These are phyloP conservation scores for Backusella mclennaniae DNA, from an alignment of 192 early-diverging fungal genomes.

Conservation along the genomic window DNA sequence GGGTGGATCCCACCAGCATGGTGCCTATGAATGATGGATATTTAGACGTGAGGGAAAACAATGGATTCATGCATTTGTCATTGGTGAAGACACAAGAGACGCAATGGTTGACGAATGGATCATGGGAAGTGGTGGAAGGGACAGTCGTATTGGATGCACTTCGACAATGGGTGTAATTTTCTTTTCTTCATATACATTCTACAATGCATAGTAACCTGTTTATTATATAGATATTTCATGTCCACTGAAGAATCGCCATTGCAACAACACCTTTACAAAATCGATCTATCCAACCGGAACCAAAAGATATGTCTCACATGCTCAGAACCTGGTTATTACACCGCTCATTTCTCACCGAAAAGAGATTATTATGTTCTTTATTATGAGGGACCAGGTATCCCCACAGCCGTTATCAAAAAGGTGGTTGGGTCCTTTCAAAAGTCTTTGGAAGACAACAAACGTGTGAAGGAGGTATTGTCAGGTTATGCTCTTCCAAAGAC, in stretches of 20 bases:
- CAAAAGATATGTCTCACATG: conserved; percentile 27
- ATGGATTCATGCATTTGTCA: conserved; percentile 69
- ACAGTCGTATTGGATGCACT: conserved; percentile 40
- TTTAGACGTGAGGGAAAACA: conserved; percentile 56
- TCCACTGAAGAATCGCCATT: conserved; percentile 34
- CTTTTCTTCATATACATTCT: conserved; percentile 2
- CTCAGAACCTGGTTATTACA: conserved; percentile 56
- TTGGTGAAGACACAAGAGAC: conserved; percentile 42
- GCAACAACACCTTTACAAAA: conserved; percentile 40
- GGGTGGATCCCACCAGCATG: conserved; percentile 61
- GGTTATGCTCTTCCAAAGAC: conserved; percentile 57
- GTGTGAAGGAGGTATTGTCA: conserved; percentile 39
- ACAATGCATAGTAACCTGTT: background rate
- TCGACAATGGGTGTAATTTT: conserved; percentile 40
- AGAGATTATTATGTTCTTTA: conserved; percentile 69
- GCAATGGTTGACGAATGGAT: conserved; percentile 58
- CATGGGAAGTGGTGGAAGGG: conserved; percentile 62
- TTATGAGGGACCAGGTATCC: conserved; percentile 83
- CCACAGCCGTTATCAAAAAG: conserved; percentile 69
- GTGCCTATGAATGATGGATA: conserved; percentile 40
- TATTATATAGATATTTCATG: conserved; percentile 20
- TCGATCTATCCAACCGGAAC: conserved; percentile 5
- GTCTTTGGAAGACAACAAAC: conserved; percentile 55
- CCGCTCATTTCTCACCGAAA: conserved; percentile 68
- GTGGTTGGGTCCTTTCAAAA: conserved; percentile 45